Evolutionary conservation across 1,139 yeast species (phyloP), one percentile per base, ranked within the genome.

Genomic region (Zygosaccharomyces pseudobailii): DNA sequence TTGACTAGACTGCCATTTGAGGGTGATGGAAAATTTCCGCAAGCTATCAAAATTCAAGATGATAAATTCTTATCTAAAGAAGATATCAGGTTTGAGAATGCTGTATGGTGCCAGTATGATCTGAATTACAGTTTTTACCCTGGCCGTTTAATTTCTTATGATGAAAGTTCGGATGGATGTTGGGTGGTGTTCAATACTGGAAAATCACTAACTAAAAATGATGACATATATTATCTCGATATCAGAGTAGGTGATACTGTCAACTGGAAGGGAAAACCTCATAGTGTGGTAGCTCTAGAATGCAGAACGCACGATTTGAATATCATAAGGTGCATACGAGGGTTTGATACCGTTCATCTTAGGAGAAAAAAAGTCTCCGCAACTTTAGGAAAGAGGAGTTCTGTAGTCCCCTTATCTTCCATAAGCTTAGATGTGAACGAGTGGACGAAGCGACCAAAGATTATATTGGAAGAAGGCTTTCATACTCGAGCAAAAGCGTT

Each of bases 321-420:
- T 27, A 47, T 55, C 0, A 72, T 81, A 5, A 62, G 69, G 36
- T 82, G 87, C 57, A 69, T 80, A 47, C 65, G 87, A 55, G 88
- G 88, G 0, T 82, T 70, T 58, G 80, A 80, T 59, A 62, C 71
- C 3, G 73, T 79, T 2, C 61, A 70, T 51, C 61, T 75, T 6
- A 65, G 61, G 47, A 66, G 66, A 40, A 48, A 62, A 24, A 54
- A 56, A 31, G 57, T 59, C 17, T 52, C 55, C 30, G 61, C 61
- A 6, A 53, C 50, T 21, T 30, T 61, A 42, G 56, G 52, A 2
- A 49, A 55, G 36, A 52, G 54, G 32, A 40, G 45, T 9, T 9
- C 54, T 10, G 38, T 52, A 5, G 51, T 49, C 28, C 55, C 66
- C 0, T 41, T 67, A 5, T 54, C 58, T 6, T 53, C 55, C 6